Evolutionary conservation across 148 eudicot species (phyloP).

Genomic region (Chenopodium formosanum): DNA sequence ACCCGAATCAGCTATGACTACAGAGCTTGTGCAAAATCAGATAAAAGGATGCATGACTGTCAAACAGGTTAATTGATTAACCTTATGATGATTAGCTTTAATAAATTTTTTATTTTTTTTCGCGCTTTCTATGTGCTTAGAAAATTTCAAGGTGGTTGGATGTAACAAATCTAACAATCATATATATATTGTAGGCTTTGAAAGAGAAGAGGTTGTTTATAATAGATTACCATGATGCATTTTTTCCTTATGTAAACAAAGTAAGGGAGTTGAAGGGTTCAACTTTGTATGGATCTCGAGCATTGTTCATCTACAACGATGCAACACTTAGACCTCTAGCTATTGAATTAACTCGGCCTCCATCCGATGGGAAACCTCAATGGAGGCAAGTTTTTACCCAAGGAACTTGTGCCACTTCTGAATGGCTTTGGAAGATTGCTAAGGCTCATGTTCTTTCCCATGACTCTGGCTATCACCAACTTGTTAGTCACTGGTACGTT

Average conservation of each 20-base stretch:
- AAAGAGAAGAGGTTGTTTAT: conserved; percentile 55
- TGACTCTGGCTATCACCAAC: no score
- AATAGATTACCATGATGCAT: conserved; percentile 70
- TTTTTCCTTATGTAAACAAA: conserved; percentile 61
- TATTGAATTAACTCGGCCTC: conserved; percentile 72
- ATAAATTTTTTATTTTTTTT: no score
- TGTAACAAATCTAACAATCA: no score
- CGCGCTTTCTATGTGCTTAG: no score
- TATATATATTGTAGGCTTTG: conserved; percentile 43
- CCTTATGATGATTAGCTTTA: no score
- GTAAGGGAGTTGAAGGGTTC: conserved; percentile 60
- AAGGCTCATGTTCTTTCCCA: no score
- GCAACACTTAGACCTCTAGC: conserved; percentile 52
- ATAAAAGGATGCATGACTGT: conserved; percentile 37
- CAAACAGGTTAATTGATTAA: conserved; percentile 36
- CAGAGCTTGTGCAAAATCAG: conserved; percentile 37
- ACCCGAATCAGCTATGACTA: conserved; percentile 58
- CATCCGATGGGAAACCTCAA: conserved; percentile 21
- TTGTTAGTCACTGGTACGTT: no score
- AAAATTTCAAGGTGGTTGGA: no score
- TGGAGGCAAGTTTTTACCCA: background rate
- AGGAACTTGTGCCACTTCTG: background rate
- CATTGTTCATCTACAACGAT: conserved; percentile 48
- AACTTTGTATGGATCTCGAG: conserved; percentile 70
- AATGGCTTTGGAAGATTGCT: no score